Conservation (phyloP, 352 stramenopile species). For the Globisporangium paroecandrum region DNA sequence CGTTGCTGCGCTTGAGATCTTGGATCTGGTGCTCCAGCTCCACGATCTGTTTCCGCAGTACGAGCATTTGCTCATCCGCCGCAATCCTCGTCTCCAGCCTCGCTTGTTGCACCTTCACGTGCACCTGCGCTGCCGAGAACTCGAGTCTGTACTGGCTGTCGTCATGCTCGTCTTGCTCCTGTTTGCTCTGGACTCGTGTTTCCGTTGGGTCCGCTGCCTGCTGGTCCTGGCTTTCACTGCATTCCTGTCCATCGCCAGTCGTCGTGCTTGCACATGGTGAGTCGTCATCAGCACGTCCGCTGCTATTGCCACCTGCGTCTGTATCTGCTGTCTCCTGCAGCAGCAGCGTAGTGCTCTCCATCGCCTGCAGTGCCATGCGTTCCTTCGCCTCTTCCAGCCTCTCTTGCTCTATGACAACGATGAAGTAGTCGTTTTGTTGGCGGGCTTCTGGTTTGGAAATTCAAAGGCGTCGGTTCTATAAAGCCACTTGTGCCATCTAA, state of each 20-base stretch:
- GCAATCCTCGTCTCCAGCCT: constrained; percentile 51
- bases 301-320: not conserved
- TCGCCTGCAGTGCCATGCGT: not conserved
- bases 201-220: not conserved
- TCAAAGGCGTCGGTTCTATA: constrained; percentile 4
- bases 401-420: not conserved
- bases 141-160: constrained; percentile 22
- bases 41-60: constrained; percentile 42
- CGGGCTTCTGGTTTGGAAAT: constrained; percentile 8
- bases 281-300: not conserved
- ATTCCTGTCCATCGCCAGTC: not conserved
- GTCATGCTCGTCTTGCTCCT: not conserved
- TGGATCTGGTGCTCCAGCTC: constrained; percentile 28
- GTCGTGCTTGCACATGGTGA: not conserved
- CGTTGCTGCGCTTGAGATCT: constrained; percentile 15
- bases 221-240: not conserved
- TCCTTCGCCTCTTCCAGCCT: not conserved
- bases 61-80: constrained; percentile 44
- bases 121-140: constrained; percentile 50
- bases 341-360: constrained; percentile 2
- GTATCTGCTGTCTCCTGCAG: not conserved
- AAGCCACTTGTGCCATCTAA: not conserved
- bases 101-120: constrained; percentile 48
- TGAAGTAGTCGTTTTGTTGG: not conserved
- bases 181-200: not conserved